Percentiles rank a stretch among this genome's conserved stretches.
phyloP scores from a whole-genome alignment of 345 rosid species.

The Acer saccharum region DNA sequence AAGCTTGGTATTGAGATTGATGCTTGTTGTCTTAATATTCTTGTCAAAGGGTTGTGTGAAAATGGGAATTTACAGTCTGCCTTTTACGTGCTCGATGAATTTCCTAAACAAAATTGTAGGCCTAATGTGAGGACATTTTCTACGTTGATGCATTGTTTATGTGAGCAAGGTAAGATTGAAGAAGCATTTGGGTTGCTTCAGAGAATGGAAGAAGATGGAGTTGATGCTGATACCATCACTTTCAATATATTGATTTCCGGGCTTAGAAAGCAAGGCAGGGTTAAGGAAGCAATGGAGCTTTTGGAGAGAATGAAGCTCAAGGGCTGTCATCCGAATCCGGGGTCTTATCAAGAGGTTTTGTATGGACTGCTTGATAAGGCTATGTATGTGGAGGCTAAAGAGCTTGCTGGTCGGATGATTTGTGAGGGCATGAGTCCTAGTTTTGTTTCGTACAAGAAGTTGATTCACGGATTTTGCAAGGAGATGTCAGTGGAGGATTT shows the following conservation, averaged over 20 bases:
- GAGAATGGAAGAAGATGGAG: conserved; percentile 71
- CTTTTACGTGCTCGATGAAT: conserved; percentile 85
- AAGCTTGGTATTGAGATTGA: conserved; percentile 75
- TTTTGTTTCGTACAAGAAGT: conserved; percentile 61
- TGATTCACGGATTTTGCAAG: conserved; percentile 62
- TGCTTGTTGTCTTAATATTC: conserved; percentile 79
- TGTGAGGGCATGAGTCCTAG: conserved; percentile 59
- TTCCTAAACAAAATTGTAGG: conserved; percentile 69
- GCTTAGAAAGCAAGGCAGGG: conserved; percentile 70
- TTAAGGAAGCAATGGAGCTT: conserved; percentile 63
- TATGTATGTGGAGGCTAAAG: conserved; percentile 59
- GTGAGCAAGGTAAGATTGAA: conserved; percentile 55
- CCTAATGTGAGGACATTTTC: conserved; percentile 82
- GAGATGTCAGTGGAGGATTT: conserved; percentile 48
- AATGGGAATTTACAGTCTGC: conserved; percentile 69
- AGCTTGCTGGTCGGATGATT: conserved; percentile 59
- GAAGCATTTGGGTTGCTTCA: conserved; percentile 65
- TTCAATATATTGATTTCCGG: conserved; percentile 91
- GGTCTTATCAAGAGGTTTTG: conserved; percentile 76
- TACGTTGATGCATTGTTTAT: conserved; percentile 67
- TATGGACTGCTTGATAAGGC: conserved; percentile 71
- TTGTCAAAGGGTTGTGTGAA: conserved; percentile 75
- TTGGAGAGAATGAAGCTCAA: conserved; percentile 61
- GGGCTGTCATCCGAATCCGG: conserved; percentile 74
- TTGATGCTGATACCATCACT: conserved; percentile 67